Conservation (phyloP, 108 stramenopile genomes). For the Fragilaria crotonensis region DNA sequence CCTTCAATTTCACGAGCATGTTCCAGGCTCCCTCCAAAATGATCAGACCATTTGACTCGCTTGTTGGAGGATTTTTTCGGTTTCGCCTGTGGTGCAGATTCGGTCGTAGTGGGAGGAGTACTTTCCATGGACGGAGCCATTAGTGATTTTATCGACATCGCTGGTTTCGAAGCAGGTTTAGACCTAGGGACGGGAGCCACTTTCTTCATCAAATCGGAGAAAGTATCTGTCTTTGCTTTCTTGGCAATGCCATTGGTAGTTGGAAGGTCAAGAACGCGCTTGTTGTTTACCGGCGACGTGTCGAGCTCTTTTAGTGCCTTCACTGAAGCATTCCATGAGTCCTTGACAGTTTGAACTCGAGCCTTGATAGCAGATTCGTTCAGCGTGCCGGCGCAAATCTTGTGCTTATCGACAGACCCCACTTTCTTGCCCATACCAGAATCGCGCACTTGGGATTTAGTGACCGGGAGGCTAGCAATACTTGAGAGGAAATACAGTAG, state of each 20-base stretch:
- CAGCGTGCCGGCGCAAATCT: conserved; percentile 50
- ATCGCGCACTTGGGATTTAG: conserved; percentile 64
- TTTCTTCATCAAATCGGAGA: neutral
- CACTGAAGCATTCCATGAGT: conserved; percentile 71
- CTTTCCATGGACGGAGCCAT: neutral
- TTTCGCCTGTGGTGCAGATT: neutral
- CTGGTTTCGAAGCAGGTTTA: neutral
- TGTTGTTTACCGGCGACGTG: neutral
- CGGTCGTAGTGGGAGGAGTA: neutral
- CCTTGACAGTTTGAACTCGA: conserved; percentile 54
- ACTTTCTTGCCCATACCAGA: conserved; percentile 76
- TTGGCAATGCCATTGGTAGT: neutral
- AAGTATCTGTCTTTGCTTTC: neutral
- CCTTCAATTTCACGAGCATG: conserved; percentile 25
- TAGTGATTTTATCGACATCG: neutral
- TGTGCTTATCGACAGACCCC: conserved; percentile 68
- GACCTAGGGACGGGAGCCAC: neutral
- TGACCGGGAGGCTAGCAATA: conserved; percentile 69
- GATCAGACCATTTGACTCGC: conserved; percentile 76
- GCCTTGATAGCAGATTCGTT: conserved; percentile 71
- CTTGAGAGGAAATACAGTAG: conserved; percentile 65
- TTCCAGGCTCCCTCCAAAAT: conserved; percentile 52
- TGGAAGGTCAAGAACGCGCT: neutral
- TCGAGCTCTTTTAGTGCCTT: conserved; percentile 26
- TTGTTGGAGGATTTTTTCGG: conserved; percentile 24